Evolutionary conservation across 495 filamentous ascomycete species (phyloP).

Genomic region (Neurospora sp.): DNA sequence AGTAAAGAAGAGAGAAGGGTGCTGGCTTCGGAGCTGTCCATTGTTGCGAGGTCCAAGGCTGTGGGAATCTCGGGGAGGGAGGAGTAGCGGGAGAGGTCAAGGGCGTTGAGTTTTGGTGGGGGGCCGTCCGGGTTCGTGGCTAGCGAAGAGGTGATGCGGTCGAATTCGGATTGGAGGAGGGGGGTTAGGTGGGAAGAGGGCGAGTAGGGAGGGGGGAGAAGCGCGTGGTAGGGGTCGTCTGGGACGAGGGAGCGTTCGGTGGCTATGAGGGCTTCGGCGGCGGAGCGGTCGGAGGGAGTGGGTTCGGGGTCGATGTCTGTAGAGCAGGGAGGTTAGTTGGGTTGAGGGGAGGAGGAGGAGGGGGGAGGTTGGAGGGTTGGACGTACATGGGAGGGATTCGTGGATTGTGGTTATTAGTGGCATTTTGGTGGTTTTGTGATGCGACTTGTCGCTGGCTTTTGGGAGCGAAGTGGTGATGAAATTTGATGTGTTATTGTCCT

Average conservation of each 20-base stretch:
- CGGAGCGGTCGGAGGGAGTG: conserved; percentile 44
- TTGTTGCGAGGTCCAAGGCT: conserved; percentile 9
- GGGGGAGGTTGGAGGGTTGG: not conserved
- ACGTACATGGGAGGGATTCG: conserved; percentile 76
- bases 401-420: conserved; percentile 61
- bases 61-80: conserved; percentile 29
- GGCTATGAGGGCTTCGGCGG: conserved; percentile 54
- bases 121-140: not conserved
- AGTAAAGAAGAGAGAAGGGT: conserved; percentile 18
- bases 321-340: conserved; percentile 11
- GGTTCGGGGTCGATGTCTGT: conserved; percentile 64
- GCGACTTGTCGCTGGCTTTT: not conserved
- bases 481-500: not conserved
- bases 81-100: conserved; percentile 81
- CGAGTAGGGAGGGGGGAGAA: conserved; percentile 24
- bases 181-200: conserved; percentile 41
- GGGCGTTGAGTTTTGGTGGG: conserved; percentile 43
- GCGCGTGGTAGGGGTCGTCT: conserved; percentile 29
- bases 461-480: not conserved
- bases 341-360: conserved; percentile 2
- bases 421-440: conserved; percentile 32
- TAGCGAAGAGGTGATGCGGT: conserved; percentile 14
- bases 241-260: conserved; percentile 45
- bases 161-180: conserved; percentile 52
- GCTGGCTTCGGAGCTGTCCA: conserved; percentile 14